These are phyloP conservation scores for Aspergillus niger DNA, from an alignment of 2,329 filamentous ascomycete species.

Conservation along the genomic window DNA sequence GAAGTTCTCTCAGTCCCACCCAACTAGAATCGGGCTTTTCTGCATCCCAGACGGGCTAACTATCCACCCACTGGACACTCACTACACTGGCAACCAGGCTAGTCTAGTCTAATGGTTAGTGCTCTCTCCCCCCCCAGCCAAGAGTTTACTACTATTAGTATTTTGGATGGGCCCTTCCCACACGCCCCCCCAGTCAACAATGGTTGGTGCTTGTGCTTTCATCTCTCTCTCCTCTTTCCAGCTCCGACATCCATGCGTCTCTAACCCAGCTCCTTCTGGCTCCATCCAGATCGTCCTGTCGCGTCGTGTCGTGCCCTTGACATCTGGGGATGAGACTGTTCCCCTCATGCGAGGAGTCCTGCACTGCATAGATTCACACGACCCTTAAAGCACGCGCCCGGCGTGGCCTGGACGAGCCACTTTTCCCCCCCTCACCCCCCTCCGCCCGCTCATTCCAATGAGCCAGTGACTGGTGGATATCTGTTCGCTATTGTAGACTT, in stretches of 20 bases:
- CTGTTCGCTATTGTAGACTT: slow-evolving; percentile 39
- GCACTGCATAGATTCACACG: neutral
- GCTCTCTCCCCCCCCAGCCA: too few species aligned
- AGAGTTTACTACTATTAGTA: slow-evolving; percentile 5
- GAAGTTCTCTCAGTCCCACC: neutral
- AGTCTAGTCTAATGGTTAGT: neutral
- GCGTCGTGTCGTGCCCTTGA: neutral
- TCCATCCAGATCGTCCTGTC: slow-evolving; percentile 3
- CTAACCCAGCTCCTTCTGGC: neutral
- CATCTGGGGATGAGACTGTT: neutral
- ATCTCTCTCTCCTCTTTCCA: neutral
- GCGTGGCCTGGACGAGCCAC: neutral
- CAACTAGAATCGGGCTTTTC: too few species aligned
- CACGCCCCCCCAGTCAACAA: neutral
- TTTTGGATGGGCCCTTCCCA: slow-evolving; percentile 7
- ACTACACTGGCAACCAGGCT: neutral
- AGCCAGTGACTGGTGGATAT: slow-evolving; percentile 12
- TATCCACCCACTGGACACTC: neutral
- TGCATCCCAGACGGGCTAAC: too few species aligned
- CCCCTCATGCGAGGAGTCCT: neutral
- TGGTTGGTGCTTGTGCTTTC: slow-evolving; percentile 1
- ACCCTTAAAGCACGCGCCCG: neutral
- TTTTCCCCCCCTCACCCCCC: too few species aligned
- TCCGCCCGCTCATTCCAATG: slow-evolving; percentile 16
- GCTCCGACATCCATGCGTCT: neutral